Conservation (phyloP, 78 protist species). For the Dictyostelium citrinum region DNA sequence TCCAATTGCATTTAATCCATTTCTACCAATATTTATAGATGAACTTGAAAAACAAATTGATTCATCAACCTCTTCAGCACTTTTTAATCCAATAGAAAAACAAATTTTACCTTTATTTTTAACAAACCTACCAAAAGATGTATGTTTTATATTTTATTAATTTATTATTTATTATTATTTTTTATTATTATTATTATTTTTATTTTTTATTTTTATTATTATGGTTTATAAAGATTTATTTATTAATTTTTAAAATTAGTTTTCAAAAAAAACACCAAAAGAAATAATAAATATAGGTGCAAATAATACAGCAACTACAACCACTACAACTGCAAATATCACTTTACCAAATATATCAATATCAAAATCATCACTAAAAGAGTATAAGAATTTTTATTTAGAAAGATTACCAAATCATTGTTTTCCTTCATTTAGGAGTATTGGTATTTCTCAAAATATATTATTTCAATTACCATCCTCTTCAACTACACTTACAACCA, state of each 20-base stretch:
- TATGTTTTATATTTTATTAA: background rate
- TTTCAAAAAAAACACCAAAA: slow-evolving; percentile 58
- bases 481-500: background rate
- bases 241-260: slow-evolving; percentile 5
- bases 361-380: slow-evolving; percentile 19
- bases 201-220: background rate
- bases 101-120: slow-evolving; percentile 27
- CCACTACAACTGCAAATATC: background rate
- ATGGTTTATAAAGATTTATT: background rate
- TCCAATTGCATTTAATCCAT: slow-evolving; percentile 65
- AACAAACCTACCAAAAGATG: slow-evolving; percentile 68
- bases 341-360: background rate
- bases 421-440: slow-evolving; percentile 61
- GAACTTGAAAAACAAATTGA: slow-evolving; percentile 50
- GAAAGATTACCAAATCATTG: slow-evolving; percentile 39
- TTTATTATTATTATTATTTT: background rate
- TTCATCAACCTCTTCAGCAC: background rate
- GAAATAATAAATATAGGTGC: slow-evolving; percentile 11
- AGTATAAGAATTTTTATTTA: slow-evolving; percentile 46
- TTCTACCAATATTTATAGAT: slow-evolving; percentile 61
- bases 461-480: background rate
- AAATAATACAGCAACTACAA: background rate
- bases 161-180: background rate
- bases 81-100: slow-evolving; percentile 1
- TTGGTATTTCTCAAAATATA: slow-evolving; percentile 52